A percentile compares a stretch with the other conserved stretches of the same genome.
phyloP scores from a whole-genome alignment of 2,329 filamentous ascomycete species.

The Apiospora phragmitis region DNA sequence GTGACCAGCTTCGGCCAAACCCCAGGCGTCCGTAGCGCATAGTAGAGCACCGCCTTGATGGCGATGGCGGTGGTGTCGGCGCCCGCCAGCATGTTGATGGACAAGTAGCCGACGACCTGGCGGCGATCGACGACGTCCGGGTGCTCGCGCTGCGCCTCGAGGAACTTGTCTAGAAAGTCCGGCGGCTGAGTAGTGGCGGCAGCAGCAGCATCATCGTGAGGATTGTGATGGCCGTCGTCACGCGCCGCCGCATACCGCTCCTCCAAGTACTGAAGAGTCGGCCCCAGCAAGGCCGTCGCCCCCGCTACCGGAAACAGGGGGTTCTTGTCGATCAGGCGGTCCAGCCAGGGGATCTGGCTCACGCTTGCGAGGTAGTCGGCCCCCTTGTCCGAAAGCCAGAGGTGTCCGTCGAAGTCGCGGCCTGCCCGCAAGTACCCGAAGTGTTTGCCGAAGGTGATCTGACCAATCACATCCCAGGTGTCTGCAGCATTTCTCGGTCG shows the following conservation, averaged over 20 bases:
- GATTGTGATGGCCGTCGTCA: not conserved
- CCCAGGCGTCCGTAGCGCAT: conserved; percentile 30
- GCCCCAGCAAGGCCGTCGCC: not conserved
- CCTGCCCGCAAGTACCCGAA: conserved; percentile 43
- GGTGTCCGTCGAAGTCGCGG: conserved; percentile 38
- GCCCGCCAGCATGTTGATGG: conserved; percentile 15
- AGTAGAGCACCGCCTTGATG: conserved; percentile 32
- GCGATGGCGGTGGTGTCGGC: conserved; percentile 20
- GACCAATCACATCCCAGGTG: conserved; percentile 43
- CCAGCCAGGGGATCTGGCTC: conserved; percentile 33
- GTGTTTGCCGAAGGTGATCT: conserved; percentile 40
- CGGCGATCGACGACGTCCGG: conserved; percentile 30
- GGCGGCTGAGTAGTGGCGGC: not conserved
- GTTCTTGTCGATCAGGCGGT: conserved; percentile 40
- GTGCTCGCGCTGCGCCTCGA: conserved; percentile 26
- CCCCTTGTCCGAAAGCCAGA: conserved; percentile 32
- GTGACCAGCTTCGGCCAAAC: conserved; percentile 19
- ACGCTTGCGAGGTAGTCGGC: conserved; percentile 35
- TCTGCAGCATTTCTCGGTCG: conserved; percentile 29
- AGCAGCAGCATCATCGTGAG: no score
- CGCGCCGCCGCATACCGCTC: not conserved
- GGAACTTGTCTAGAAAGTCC: conserved; percentile 30
- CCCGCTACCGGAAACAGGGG: conserved; percentile 7
- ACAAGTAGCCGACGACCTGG: conserved; percentile 27
- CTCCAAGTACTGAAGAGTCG: conserved; percentile 1